Percentiles rank a stretch among this genome's conserved stretches.
Conservation (phyloP, 2,329 filamentous ascomycete species). For the Exophiala viscosa region DNA sequence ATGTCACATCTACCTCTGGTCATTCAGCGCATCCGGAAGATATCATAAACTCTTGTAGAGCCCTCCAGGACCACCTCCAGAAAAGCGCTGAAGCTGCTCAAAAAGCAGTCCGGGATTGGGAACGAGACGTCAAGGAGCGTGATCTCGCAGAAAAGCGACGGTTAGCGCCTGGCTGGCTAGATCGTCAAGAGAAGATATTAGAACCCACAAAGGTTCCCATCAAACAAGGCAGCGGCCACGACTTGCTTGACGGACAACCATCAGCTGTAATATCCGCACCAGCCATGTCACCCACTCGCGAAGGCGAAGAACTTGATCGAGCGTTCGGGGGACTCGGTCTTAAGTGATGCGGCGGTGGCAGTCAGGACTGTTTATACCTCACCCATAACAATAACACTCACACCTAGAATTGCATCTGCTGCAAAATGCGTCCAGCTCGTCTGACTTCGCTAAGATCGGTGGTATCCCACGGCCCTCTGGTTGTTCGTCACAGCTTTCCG, state of each 20-base stretch:
- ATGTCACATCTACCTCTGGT: slow-evolving; percentile 73
- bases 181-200: slow-evolving; percentile 58
- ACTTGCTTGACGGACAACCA: slow-evolving; percentile 39
- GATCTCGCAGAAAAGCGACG: slow-evolving; percentile 62
- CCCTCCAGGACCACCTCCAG: slow-evolving; percentile 71
- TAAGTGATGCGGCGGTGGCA: slow-evolving; percentile 34
- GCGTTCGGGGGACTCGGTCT: slow-evolving; percentile 50
- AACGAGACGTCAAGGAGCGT: slow-evolving; percentile 57
- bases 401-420: not conserved
- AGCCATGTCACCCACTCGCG: slow-evolving; percentile 41
- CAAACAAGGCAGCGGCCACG: slow-evolving; percentile 17
- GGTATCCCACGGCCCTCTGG: no score
- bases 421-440: not conserved
- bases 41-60: slow-evolving; percentile 76
- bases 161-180: slow-evolving; percentile 62
- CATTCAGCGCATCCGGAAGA: slow-evolving; percentile 83
- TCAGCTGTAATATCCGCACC: slow-evolving; percentile 32
- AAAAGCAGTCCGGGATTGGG: slow-evolving; percentile 64
- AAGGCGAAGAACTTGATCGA: slow-evolving; percentile 52
- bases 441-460: no score
- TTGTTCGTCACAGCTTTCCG: no score
- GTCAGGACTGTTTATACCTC: slow-evolving; percentile 6
- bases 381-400: not conserved
- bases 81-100: slow-evolving; percentile 66
- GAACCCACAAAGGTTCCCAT: slow-evolving; percentile 42